Base-by-base conservation (phyloP, 495 filamentous ascomycete species). In the Penicillium manginii region DNA sequence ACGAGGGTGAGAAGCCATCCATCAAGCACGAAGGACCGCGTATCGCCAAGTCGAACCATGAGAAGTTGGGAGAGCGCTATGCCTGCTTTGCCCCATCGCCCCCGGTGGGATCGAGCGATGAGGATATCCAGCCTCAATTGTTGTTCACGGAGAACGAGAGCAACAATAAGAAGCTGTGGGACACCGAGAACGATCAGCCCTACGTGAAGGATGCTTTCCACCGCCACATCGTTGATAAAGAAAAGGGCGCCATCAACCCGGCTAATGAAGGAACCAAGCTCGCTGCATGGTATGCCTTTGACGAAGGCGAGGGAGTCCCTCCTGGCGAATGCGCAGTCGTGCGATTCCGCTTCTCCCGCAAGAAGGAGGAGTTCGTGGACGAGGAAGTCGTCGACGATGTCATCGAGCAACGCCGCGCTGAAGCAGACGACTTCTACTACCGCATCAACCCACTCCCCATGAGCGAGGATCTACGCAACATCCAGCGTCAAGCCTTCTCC, bases 191-290 rank as follows among this genome's bases (percentile, higher is more conserved):
- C 69, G 79, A 83, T 54, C 82, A 88, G 32, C 85, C 88, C 4
- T 96, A 91, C 61, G 92, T 97, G 60, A 98, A 98, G 73, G 93
- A 98, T 76, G 93, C 90, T 4, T 96, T 98, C 74, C 93, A 98
- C 67, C 81, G 88, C 40, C 82, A 89, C 57, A 96, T 98, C 52
- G 90, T 97, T 57, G 84, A 92, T 42, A 83, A 85, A 1, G 87
- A 97, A 67, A 88, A 89, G 70, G 83, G 76, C 26, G 91, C 89
- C 1, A 76, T 97, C 58, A 98, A 97, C 70, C 93, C 93, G 7
- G 81, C 79, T 9, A 82, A 86, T 61, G 84, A 79, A 19, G 93
- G 93, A 26, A 97, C 93, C 14, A 98, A 97, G 73, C 87, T 86
- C 65, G 91, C 88, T 6, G 93, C 92, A 0, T 96, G 91, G 92